phyloP scores from a whole-genome alignment of 2,329 filamentous ascomycete genomes.

The Neurospora sp. region DNA sequence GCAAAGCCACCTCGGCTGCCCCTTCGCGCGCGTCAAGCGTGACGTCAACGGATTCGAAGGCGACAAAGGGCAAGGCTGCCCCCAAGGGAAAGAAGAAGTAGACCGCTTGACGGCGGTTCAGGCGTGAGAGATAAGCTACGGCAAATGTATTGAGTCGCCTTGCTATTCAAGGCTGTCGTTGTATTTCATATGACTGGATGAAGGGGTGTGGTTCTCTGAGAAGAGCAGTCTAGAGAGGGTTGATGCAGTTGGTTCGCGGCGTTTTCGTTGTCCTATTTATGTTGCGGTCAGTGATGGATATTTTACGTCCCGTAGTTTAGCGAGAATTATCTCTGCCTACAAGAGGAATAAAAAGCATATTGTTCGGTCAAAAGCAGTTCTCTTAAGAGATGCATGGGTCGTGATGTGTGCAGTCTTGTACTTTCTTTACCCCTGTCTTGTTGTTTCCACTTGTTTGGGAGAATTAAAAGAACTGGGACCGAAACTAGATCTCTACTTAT shows the following conservation, averaged over 20 bases:
- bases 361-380: background rate
- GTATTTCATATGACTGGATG: background rate
- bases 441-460: background rate
- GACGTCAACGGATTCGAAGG: constrained; percentile 56
- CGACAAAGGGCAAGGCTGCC: constrained; percentile 35
- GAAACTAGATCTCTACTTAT: background rate
- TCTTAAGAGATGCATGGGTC: background rate
- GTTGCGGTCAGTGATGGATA: background rate
- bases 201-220: background rate
- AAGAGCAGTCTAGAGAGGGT: background rate
- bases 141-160: background rate
- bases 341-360: background rate
- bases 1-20: constrained; percentile 64
- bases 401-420: background rate
- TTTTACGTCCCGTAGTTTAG: background rate
- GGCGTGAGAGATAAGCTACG: background rate
- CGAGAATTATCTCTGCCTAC: background rate
- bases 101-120: background rate
- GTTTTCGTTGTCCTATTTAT: background rate
- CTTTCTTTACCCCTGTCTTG: background rate
- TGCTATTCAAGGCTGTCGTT: background rate
- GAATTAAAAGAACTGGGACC: background rate
- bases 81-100: constrained; percentile 47
- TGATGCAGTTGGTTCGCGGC: background rate
- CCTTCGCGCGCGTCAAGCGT: constrained; percentile 86